Base-by-base conservation (phyloP, 495 filamentous ascomycete species). In the Elasticomyces elasticus region DNA sequence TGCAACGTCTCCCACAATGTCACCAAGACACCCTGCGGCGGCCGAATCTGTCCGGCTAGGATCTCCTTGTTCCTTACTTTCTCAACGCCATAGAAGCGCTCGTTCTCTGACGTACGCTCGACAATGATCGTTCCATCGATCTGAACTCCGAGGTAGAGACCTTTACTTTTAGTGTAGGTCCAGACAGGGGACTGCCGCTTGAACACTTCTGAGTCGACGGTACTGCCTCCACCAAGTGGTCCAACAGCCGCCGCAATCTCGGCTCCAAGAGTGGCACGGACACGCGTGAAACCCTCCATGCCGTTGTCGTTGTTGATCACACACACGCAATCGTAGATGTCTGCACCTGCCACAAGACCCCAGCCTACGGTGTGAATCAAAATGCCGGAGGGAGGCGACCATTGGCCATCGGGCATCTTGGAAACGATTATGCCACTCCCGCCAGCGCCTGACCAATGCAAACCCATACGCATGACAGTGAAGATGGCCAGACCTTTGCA, bases 241-340 rank as follows among this genome's bases (percentile, higher is more conserved):
- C 89, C 89, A 13, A 86, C 81, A 9, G 82, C 76, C 11, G 84
- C 81, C 58, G 76, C 84, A 43, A 92, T 73, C 63, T 92, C 87
- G 26, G 80, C 80, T 1, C 88, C 88, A 7, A 95, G 68, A 1
- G 86, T 89, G 52, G 84, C 77, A 33, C 83, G 81, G 11, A 89
- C 71, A 38, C 78, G 81, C 41, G 84, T 85, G 66, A 95, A 91
- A 0, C 84, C 78, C 47, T 90, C 85, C 33, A 94, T 74, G 10
- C 86, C 87, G 44, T 86, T 76, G 23, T 82, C 78, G 28, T 83
- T 88, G 67, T 92, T 94, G 66, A 94, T 89, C 4, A 95, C 81
- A 0, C 94, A 76, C 17, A 94, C 82, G 64, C 87, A 92, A 64
- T 95, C 89, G 73, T 94, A 95, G 51, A 94, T 86, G 59, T 95